Percentiles rank a stretch among this genome's conserved stretches.
Evolutionary conservation across 2,329 filamentous ascomycete species (phyloP).

Genomic region (Massarina eburnea): DNA sequence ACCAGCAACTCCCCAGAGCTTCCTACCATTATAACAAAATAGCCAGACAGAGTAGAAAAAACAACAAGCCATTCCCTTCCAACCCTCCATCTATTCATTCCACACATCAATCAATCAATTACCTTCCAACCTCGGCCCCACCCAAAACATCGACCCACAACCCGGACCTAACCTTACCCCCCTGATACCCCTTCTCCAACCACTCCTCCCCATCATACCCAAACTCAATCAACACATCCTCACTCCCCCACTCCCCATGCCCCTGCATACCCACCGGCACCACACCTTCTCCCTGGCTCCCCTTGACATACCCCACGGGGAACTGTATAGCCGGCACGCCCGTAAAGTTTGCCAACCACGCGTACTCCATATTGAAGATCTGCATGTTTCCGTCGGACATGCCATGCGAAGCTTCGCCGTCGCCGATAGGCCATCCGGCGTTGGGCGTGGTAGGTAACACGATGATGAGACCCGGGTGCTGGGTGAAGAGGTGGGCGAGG

Average conservation of each 20-base stretch:
- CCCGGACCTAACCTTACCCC: conserved; percentile 38
- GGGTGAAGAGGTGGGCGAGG: conserved; percentile 68
- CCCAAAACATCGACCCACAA: conserved; percentile 45
- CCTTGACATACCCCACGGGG: conserved; percentile 71
- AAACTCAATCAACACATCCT: conserved; percentile 56
- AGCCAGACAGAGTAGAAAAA: no score
- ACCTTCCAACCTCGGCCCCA: no score
- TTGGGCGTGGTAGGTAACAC: conserved; percentile 77
- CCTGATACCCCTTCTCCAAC: conserved; percentile 42
- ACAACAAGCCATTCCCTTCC: no score
- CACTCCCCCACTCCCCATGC: conserved; percentile 58
- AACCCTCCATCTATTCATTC: no score
- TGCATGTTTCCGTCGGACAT: conserved; percentile 72
- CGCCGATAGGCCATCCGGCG: conserved; percentile 72
- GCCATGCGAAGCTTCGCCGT: conserved; percentile 63
- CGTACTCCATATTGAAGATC: conserved; percentile 80
- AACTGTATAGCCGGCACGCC: conserved; percentile 75
- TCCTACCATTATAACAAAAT: no score
- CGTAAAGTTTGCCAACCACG: conserved; percentile 80
- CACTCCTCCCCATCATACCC: conserved; percentile 55
- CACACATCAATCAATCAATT: no score
- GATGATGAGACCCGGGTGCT: conserved; percentile 74
- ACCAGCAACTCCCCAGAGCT: no score
- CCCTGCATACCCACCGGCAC: conserved; percentile 58
- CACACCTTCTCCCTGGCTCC: conserved; percentile 59